A percentile compares a stretch with the other conserved stretches of the same genome.
Conservation (phyloP, 108 stramenopile species). For the Chaetoceros muelleri region DNA sequence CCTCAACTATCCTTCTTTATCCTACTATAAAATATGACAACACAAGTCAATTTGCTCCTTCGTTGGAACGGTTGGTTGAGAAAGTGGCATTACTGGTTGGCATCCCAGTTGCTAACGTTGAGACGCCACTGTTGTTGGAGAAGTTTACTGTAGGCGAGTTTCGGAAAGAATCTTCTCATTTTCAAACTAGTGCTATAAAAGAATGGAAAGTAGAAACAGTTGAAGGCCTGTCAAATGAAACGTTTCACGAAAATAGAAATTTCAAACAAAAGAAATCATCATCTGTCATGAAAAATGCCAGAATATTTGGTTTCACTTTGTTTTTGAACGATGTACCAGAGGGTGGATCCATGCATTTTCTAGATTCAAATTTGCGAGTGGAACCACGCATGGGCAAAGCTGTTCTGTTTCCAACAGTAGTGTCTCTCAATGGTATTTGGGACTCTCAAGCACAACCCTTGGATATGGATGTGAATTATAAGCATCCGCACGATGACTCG, state of each 20-base stretch:
- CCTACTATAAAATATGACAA: neutral
- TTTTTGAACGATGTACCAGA: neutral
- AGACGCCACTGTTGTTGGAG: neutral
- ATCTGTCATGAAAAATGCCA: neutral
- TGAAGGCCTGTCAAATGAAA: neutral
- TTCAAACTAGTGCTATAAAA: neutral
- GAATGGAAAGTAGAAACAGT: neutral
- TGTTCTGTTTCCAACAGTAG: neutral
- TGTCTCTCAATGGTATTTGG: neutral
- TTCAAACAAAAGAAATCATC: too few relatives aligned
- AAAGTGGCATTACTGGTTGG: neutral
- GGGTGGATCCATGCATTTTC: neutral
- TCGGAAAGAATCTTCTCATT: neutral
- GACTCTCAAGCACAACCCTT: neutral
- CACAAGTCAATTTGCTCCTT: neutral
- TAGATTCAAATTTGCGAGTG: neutral
- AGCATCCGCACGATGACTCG: neutral
- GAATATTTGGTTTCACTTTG: neutral
- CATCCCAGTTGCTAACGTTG: neutral
- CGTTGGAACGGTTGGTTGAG: neutral
- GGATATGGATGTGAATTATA: neutral
- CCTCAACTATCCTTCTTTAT: neutral
- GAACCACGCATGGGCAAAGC: neutral
- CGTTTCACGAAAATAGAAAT: neutral
- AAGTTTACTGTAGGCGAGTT: neutral